Base-by-base conservation (phyloP, 2,329 filamentous ascomycete genomes). In the Tolypocladium album region DNA sequence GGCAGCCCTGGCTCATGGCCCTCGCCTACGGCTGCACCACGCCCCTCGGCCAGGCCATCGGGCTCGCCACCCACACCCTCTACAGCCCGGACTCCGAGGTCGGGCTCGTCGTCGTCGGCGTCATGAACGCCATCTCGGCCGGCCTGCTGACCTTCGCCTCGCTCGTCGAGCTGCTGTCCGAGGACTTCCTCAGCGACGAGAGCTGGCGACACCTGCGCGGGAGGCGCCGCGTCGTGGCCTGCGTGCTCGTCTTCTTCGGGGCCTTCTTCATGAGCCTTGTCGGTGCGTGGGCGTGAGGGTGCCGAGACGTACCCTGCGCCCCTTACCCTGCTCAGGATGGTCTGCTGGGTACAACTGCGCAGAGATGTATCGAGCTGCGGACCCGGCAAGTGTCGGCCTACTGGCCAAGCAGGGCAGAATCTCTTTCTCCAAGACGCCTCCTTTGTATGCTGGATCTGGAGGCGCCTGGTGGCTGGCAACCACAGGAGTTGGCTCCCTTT, bases 121-220 rank as follows among this genome's bases (percentile, higher is more conserved):
- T 88, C 67, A 90, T 89, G 77, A 90, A 90, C 69, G 87, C 86
- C 34, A 85, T 90, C 58, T 88, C 85, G 24, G 84, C 85, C 58
- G 88, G 88, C 1, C 74, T 90, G n/a, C 74, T 90, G 11, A 78
- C 88, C 3, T 90, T 89, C 70, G 88, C 88, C 0, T 87, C 86
- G 0, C 74, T 90, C 57, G 86, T 90, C 27, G 87, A 90, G 71
- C 78, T 90, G 56, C 76, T 90, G 58, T 86, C 86, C 0, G 87
- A 90, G 68, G 88, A 90, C 65, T 89, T 90, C 64, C 69, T 88
- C 40, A 85, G 82, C 61, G 84, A 87, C 52, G 80, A 85, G 68
- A 86, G 82, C 70, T 86, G 82, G 82, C 75, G 74, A 55, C 70
- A 79, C 55, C 73, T 87, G 20, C 76, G 78, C 2, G 83, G 84